Conservation (phyloP, 345 rosid genomes). For the Erysimum cheiranthoides region DNA sequence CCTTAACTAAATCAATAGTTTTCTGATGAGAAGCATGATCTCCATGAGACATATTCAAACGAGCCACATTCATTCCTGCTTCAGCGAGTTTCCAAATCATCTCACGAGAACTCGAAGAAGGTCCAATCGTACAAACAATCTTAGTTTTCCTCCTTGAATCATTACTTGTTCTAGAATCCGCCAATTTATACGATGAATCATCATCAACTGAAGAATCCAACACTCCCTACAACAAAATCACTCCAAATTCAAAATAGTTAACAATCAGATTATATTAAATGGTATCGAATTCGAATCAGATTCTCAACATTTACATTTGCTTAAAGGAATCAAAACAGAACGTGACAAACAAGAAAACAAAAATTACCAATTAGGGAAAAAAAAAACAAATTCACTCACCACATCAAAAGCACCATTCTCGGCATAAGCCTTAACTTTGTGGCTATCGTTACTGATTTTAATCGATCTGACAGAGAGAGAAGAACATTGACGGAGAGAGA, state of each 20-base stretch:
- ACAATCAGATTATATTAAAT: not conserved
- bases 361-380: not conserved
- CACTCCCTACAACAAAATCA: constrained; percentile 49
- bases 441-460: constrained; percentile 40
- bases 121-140: constrained; percentile 95
- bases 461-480: constrained; percentile 55
- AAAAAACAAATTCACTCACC: constrained; percentile 47
- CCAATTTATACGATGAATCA: constrained; percentile 35
- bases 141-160: constrained; percentile 74
- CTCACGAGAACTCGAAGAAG: constrained; percentile 89
- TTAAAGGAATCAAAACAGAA: constrained; percentile 13
- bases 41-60: constrained; percentile 96
- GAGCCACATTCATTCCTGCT: constrained; percentile 94
- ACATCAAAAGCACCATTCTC: constrained; percentile 52
- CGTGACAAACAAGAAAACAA: constrained; percentile 15
- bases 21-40: constrained; percentile 91
- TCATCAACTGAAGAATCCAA: constrained; percentile 45
- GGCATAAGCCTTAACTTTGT: constrained; percentile 31
- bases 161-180: constrained; percentile 43
- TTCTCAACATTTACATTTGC: not conserved
- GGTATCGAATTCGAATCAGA: not conserved
- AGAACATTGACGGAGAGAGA: constrained; percentile 30
- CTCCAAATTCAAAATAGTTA: constrained; percentile 7
- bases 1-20: constrained; percentile 86
- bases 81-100: constrained; percentile 98